Conservation (phyloP, 2,329 filamentous ascomycete genomes). For the Trichoderma gracile region DNA sequence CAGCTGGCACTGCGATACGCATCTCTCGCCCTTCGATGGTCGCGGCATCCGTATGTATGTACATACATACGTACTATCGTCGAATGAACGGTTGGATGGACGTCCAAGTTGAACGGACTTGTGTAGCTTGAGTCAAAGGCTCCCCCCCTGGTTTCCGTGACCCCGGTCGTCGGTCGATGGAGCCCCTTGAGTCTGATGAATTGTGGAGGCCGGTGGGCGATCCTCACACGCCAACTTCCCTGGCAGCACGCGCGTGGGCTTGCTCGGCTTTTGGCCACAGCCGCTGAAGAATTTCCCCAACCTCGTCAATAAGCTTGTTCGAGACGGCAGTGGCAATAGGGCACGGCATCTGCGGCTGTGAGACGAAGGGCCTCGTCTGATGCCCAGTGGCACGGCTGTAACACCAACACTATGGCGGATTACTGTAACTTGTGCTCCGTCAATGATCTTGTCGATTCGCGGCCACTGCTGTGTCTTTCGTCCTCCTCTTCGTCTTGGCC, state of each 20-base stretch:
- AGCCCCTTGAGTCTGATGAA: slow-evolving; percentile 10
- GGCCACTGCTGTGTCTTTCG: background rate
- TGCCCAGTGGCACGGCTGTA: background rate
- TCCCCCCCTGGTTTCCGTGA: background rate
- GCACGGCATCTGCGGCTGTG: background rate
- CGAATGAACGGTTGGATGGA: no score
- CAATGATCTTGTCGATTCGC: background rate
- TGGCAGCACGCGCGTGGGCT: slow-evolving; percentile 5
- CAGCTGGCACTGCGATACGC: background rate
- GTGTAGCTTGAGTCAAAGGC: background rate
- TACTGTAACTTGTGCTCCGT: background rate
- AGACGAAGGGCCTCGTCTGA: background rate
- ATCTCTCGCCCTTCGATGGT: background rate
- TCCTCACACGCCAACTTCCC: background rate
- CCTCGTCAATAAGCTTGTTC: slow-evolving; percentile 6
- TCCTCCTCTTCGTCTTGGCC: background rate
- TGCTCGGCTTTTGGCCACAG: slow-evolving; percentile 3
- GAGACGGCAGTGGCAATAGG: background rate
- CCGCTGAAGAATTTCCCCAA: background rate
- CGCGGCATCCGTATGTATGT: no score
- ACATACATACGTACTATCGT: no score
- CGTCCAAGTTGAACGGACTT: background rate
- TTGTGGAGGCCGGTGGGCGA: slow-evolving; percentile 12
- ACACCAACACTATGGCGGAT: background rate
- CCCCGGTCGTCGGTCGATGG: background rate